Percentiles rank a stretch among this genome's conserved stretches.
phyloP scores from a whole-genome alignment of 1,284 basidiomycete genomes.

The Xerocomus alliaceus region DNA sequence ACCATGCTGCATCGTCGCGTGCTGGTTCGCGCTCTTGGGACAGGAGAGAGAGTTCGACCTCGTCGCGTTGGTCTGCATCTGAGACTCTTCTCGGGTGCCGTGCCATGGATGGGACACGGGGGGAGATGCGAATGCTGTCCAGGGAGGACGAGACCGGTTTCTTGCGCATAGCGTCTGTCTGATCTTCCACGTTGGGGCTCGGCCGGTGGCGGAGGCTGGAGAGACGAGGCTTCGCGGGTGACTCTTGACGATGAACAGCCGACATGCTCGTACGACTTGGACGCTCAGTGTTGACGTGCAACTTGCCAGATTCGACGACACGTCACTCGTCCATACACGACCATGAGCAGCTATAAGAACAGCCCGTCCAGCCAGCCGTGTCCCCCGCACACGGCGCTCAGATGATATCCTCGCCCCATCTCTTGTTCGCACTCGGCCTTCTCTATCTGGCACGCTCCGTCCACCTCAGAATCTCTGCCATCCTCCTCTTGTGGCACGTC shows the following conservation, averaged over 20 bases:
- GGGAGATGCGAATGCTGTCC: constrained; percentile 67
- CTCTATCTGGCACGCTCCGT: constrained; percentile 25
- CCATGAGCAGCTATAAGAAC: constrained; percentile 19
- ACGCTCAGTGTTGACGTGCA: constrained; percentile 18
- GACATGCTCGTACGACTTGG: constrained; percentile 37
- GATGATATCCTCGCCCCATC: constrained; percentile 23
- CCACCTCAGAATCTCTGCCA: constrained; percentile 35
- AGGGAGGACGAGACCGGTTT: constrained; percentile 57
- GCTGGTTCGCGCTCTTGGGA: constrained; percentile 59
- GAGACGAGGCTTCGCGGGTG: constrained; percentile 32
- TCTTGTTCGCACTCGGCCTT: constrained; percentile 25
- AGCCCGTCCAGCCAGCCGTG: neutral
- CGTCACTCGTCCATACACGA: constrained; percentile 11
- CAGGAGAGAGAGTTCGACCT: constrained; percentile 70
- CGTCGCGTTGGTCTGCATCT: constrained; percentile 53
- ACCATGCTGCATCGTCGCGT: constrained; percentile 44
- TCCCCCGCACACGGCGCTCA: neutral
- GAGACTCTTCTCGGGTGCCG: constrained; percentile 43
- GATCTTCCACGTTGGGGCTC: constrained; percentile 39
- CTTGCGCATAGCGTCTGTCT: constrained; percentile 46
- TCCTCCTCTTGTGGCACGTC: constrained; percentile 47
- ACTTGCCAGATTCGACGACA: constrained; percentile 17
- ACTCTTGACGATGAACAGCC: constrained; percentile 35
- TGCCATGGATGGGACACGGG: constrained; percentile 61
- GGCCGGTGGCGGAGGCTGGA: constrained; percentile 39